Evolutionary conservation across 2,329 filamentous ascomycete species (phyloP), one percentile per base, ranked within the genome.

Genomic region (Pestalotiopsis sp.): DNA sequence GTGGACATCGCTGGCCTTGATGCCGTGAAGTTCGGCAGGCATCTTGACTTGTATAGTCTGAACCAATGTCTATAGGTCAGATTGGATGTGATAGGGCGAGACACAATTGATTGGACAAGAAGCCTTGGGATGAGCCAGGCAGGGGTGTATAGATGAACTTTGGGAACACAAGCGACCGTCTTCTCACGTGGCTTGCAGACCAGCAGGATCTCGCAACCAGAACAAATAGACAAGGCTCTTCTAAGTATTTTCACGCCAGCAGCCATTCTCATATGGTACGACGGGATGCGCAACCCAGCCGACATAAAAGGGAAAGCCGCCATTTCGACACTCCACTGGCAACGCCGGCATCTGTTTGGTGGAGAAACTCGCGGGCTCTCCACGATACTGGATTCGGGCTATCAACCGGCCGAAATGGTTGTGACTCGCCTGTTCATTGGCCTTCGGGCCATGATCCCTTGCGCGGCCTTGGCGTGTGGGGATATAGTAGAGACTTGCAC

Each of bases 1-100:
- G 75, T 88, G 85, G 69, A 88, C 78, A 67, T 86, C 81, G 70
- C 76, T 77, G 23, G 84, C 78, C 69, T 82, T 81, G 77, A 87
- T 78, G 64, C 83, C 84, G 70, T 85, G 77, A 60, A 83, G 70
- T 72, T 82, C 76, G 69, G 78, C 70, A 17, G 82, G 82, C 81
- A 84, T 83, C 64, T 71, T 77, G 68, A 31, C 23, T n/a, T n/a
- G 5, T 49, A 6, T 27, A 17, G 6, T 66, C 11, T 25, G 31
- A 9, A 17, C 25, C 36, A 59, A 17, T 36, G 36, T 12, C 11
- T 20, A 17, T 39, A 31, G 17, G 23, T 14, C 9, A 63, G 17
- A 17, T 57, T 12, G 20, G 9, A 60, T 36, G 31, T 60, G 57
- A 59, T 59, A 66, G 57, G 64, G 17, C 55, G 31, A 57, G 23